Evolutionary conservation across 2,329 filamentous ascomycete species (phyloP).

Genomic region (Talaromyces amestolkiae): DNA sequence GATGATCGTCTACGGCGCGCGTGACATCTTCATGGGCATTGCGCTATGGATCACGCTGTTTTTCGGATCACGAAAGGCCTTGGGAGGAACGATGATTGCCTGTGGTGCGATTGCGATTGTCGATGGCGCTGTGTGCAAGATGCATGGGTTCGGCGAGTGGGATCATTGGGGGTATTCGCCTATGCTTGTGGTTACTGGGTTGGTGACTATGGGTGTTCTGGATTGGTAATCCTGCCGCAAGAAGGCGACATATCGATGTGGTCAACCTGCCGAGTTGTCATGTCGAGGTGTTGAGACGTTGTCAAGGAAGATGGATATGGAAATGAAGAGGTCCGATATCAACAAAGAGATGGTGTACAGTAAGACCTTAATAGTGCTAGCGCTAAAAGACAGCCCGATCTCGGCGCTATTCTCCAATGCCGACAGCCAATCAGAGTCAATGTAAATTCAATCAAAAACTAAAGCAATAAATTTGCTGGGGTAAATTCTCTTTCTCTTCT

Average conservation of each 20-base stretch:
- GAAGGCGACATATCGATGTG: not conserved
- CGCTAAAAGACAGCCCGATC: conserved; percentile 1
- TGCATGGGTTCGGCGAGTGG: conserved; percentile 45
- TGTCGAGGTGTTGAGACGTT: not conserved
- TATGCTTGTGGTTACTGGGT: conserved; percentile 37
- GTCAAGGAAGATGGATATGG: not conserved
- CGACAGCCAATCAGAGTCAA: conserved; percentile 16
- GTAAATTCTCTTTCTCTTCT: conserved; percentile 8
- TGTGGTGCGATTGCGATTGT: conserved; percentile 44
- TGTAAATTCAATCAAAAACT: conserved; percentile 15
- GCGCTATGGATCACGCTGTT: conserved; percentile 35
- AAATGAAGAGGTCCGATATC: not conserved
- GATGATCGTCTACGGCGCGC: conserved; percentile 48
- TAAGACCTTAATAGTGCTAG: not conserved
- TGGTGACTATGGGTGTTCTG: conserved; percentile 21
- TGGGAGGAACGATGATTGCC: conserved; percentile 46
- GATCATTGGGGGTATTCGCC: conserved; percentile 52
- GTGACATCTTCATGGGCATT: conserved; percentile 52
- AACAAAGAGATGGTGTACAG: not conserved
- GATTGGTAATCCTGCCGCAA: not conserved
- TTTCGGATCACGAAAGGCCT: conserved; percentile 39
- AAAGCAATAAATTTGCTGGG: conserved; percentile 12
- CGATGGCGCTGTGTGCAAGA: conserved; percentile 47
- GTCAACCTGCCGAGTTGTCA: not conserved
- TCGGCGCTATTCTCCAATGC: conserved; percentile 8